Percentiles rank a stretch among this genome's conserved stretches.
Conservation (phyloP, 2,329 filamentous ascomycete species). For the Stagonosporopsis tanaceti region DNA sequence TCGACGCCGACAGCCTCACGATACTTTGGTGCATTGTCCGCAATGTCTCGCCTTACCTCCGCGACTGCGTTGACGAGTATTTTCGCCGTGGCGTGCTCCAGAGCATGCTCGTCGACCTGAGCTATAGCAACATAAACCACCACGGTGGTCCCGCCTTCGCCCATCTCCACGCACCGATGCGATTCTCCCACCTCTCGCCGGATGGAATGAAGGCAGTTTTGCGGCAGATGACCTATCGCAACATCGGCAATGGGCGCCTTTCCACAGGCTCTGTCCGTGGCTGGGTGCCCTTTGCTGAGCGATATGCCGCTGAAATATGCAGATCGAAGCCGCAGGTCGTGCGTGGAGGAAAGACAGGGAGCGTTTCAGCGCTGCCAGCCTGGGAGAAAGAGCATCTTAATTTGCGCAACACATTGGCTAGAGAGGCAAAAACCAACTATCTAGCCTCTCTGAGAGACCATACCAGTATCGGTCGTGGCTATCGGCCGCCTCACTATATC, state of each 20-base stretch:
- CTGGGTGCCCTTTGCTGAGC: constrained; percentile 34
- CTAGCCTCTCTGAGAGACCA: constrained; percentile 15
- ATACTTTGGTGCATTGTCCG: constrained; percentile 27
- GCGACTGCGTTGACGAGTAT: constrained; percentile 29
- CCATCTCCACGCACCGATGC: constrained; percentile 29
- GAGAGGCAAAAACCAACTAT: constrained; percentile 15
- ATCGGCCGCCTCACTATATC: constrained; percentile 30
- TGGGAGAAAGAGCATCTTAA: constrained; percentile 24
- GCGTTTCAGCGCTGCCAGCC: constrained; percentile 10
- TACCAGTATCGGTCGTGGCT: constrained; percentile 28
- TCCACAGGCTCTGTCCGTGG: constrained; percentile 24
- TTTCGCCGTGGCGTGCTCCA: constrained; percentile 25
- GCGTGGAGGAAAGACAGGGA: constrained; percentile 14
- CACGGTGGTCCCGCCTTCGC: constrained; percentile 14
- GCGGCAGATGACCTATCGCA: constrained; percentile 16
- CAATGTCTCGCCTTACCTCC: constrained; percentile 25
- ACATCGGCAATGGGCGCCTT: background rate
- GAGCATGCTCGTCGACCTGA: constrained; percentile 23
- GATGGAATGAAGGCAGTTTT: constrained; percentile 22
- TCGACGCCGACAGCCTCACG: constrained; percentile 19
- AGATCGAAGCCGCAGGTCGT: constrained; percentile 15
- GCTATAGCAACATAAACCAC: constrained; percentile 30
- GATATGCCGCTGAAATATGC: constrained; percentile 19
- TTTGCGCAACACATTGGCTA: constrained; percentile 17
- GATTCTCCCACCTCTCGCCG: constrained; percentile 22